Base-by-base conservation (phyloP, 805 yeast species). In the Dipodascopsis tothii region DNA sequence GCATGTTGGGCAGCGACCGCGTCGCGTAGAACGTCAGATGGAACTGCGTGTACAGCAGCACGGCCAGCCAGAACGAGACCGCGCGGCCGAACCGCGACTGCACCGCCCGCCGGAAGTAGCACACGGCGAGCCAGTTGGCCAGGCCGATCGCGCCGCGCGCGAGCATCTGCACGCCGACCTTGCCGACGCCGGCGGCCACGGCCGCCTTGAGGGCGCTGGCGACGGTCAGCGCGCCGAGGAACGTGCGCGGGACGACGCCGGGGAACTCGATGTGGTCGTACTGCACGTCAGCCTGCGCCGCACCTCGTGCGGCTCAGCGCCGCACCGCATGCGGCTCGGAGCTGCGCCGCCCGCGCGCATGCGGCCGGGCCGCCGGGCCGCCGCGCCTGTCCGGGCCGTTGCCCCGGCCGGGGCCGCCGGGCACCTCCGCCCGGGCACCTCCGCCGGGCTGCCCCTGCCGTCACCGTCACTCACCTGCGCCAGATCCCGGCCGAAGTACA, bases 241-340 rank as follows among this genome's bases (percentile, higher is more conserved):
- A 88, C 0, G 95, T 76, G 42, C 96, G 70, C 22, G 94, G 95
- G 5, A 90, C 95, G 1, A 71, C 88, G 2, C 96, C 96, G 0
- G 96, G 94, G 60, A 85, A 90, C 41, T 69, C 62, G 5, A 69
- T 50, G 60, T 90, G 97, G 58, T 90, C 96, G 59, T 73, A 90
- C 39, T 66, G 47, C 63, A 64, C n/a, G n/a, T n/a, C n/a, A n/a
- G n/a, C n/a, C n/a, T n/a, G n/a, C n/a, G n/a, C n/a, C n/a, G n/a
- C n/a, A n/a, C n/a, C n/a, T n/a, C n/a, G n/a, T n/a, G n/a, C n/a
- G n/a, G n/a, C n/a, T n/a, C n/a, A n/a, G n/a, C n/a, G n/a, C n/a
- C n/a, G n/a, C n/a, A n/a, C n/a, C n/a, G n/a, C n/a, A n/a, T n/a
- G n/a, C n/a, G n/a, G n/a, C n/a, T n/a, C n/a, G n/a, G n/a, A n/a